phyloP scores from a whole-genome alignment of 2,329 filamentous ascomycete genomes.

The Tolypocladium tropicale region DNA sequence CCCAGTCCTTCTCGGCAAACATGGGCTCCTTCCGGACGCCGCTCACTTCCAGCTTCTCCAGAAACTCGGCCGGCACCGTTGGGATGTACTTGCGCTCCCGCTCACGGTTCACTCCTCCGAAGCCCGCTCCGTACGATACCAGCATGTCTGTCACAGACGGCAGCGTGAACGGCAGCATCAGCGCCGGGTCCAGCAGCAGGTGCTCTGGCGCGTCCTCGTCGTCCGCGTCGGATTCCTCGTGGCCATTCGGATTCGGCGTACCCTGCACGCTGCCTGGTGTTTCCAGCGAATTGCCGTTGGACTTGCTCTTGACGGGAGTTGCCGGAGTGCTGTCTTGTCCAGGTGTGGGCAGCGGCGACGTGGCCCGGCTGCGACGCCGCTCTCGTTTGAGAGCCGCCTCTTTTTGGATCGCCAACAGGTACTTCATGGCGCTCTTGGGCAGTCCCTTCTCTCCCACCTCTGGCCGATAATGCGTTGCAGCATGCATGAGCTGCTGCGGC shows the following conservation, averaged over 20 bases:
- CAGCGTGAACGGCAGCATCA: constrained; percentile 91
- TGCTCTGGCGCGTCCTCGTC: constrained; percentile 60
- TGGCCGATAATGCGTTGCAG: constrained; percentile 83
- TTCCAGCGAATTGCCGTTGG: constrained; percentile 33
- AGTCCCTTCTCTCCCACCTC: constrained; percentile 93
- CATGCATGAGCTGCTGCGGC: constrained; percentile 81
- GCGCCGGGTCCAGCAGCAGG: constrained; percentile 74
- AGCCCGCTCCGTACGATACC: constrained; percentile 86
- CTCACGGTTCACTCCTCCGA: constrained; percentile 86
- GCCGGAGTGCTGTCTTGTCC: constrained; percentile 28
- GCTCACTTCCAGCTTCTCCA: constrained; percentile 69
- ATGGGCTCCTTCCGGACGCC: constrained; percentile 43
- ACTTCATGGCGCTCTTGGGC: constrained; percentile 80
- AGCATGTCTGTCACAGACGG: constrained; percentile 97
- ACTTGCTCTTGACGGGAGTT: constrained; percentile 30
- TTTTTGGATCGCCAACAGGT: constrained; percentile 69
- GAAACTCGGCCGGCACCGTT: constrained; percentile 85
- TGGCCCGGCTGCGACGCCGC: constrained; percentile 35
- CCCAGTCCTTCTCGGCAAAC: constrained; percentile 56
- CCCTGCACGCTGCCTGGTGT: constrained; percentile 30
- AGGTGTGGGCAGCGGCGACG: constrained; percentile 27
- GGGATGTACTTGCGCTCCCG: constrained; percentile 92
- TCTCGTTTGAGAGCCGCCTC: constrained; percentile 55
- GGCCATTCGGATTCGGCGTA: constrained; percentile 24
- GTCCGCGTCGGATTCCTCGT: constrained; percentile 31